Evolutionary conservation across 1,284 basidiomycete species (phyloP), one percentile per base, ranked within the genome.

Genomic region (Peniophora sp.): DNA sequence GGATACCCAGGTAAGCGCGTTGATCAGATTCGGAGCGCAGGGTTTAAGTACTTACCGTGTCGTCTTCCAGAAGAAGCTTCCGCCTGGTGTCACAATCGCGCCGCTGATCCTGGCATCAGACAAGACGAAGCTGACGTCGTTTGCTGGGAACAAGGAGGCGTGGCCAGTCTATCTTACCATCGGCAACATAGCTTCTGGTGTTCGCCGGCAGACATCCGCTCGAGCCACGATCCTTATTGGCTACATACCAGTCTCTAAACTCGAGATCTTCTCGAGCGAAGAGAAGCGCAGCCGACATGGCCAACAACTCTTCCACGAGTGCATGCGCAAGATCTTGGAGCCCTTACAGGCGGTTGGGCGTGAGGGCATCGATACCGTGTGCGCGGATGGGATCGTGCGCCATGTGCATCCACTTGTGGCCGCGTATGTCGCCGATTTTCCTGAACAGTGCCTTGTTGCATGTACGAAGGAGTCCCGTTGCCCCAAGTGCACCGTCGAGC

Each of bases 271-370:
- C 48, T 43, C 58, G 3, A n/a, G n/a, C n/a, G 51, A 58, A 11
- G 44, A 47, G 10, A 48, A 43, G 3, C 55, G 56, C 11, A 47
- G 53, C 0, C 41, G 45, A 6, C 56, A 52, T 2, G 43, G 50
- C n/a, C 56, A 62, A 20, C 55, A 58, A 3, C 58, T 65, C 11
- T 66, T 63, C 48, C 64, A 66, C 45, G 38, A 57, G 14, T 65
- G 61, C 52, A 65, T 65, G 64, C 16, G n/a, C 1, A 38, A n/a
- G 0, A 48, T 65, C 8, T 45, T 64, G 1, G 34, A 45, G 1
- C 54, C 63, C 0, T 51, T 64, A 14, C 43, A 55, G 3, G 27
- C 52, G 6, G 59, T 61, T 2, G 64, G 59, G 0, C 20, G n/a
- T 1, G 19, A 53, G 2, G 62, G 63, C 3, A 56, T 62, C 2